Conservation (phyloP, 257 asterid genomes). For the Lavandula angustifolia region DNA sequence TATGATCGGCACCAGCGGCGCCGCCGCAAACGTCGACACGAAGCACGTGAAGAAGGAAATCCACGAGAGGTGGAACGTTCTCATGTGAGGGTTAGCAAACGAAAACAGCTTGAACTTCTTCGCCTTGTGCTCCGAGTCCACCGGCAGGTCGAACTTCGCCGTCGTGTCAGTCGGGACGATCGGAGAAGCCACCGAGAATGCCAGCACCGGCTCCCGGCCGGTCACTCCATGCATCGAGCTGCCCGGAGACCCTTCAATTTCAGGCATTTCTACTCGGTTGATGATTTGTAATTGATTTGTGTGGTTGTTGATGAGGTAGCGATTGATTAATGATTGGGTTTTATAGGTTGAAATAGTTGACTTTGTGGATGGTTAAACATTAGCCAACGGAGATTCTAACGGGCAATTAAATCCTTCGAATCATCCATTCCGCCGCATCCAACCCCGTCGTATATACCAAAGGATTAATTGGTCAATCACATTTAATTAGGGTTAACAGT, state of each 20-base stretch:
- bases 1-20: slow-evolving; percentile 63
- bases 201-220: slow-evolving; percentile 44
- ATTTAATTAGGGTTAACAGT: too few species aligned
- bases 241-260: slow-evolving; percentile 45
- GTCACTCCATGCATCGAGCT: slow-evolving; percentile 57
- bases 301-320: too few species aligned
- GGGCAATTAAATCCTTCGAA: too few species aligned
- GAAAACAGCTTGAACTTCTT: slow-evolving; percentile 52
- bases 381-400: too few species aligned
- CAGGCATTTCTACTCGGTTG: slow-evolving; percentile 28
- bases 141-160: slow-evolving; percentile 56
- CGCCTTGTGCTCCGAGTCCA: slow-evolving; percentile 67
- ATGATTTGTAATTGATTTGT: too few species aligned
- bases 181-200: slow-evolving; percentile 52
- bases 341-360: too few species aligned
- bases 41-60: slow-evolving; percentile 63
- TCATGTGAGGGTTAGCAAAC: slow-evolving; percentile 57
- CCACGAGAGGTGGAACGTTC: slow-evolving; percentile 68
- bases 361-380: too few species aligned
- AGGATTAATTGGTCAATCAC: too few species aligned
- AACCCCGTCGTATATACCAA: too few species aligned
- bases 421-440: too few species aligned
- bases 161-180: slow-evolving; percentile 48
- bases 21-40: slow-evolving; percentile 63
- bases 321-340: too few species aligned